Percentiles rank a stretch among this genome's conserved stretches.
Conservation (phyloP, 2,329 filamentous ascomycete genomes). For the Calonectria pauciramosa region DNA sequence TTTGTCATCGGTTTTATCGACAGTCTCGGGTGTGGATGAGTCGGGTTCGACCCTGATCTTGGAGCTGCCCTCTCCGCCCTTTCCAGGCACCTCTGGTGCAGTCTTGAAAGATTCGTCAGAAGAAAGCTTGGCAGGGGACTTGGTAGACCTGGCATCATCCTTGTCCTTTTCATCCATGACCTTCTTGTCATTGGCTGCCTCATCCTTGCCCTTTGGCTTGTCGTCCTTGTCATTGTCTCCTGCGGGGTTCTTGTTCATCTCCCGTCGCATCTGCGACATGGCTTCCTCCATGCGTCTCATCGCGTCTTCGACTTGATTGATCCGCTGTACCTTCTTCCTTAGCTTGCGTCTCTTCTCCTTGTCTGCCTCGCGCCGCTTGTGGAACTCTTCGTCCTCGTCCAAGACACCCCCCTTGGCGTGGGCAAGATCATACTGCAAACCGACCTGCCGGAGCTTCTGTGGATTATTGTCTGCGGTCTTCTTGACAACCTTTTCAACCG, state of each 20-base stretch:
- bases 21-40: slow-evolving; percentile 16
- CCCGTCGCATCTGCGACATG: slow-evolving; percentile 43
- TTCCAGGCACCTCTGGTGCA: slow-evolving; percentile 25
- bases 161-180: slow-evolving; percentile 17
- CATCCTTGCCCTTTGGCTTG: slow-evolving; percentile 29
- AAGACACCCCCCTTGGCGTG: slow-evolving; percentile 69
- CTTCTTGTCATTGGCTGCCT: slow-evolving; percentile 24
- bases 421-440: slow-evolving; percentile 72
- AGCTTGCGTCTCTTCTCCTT: slow-evolving; percentile 44
- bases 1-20: slow-evolving; percentile 28
- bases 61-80: slow-evolving; percentile 5
- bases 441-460: slow-evolving; percentile 74
- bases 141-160: slow-evolving; percentile 24
- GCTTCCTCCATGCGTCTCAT: slow-evolving; percentile 44
- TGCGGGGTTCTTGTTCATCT: slow-evolving; percentile 27
- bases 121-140: slow-evolving; percentile 34
- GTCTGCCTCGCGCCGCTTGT: slow-evolving; percentile 43
- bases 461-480: slow-evolving; percentile 60
- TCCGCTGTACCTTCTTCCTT: slow-evolving; percentile 38
- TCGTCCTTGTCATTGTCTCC: slow-evolving; percentile 30
- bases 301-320: slow-evolving; percentile 41
- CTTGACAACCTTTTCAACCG: slow-evolving; percentile 72
- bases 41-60: slow-evolving; percentile 14
- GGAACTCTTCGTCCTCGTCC: slow-evolving; percentile 60
- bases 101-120: slow-evolving; percentile 41